Base-by-base conservation (phyloP, 1,139 yeast species). In the Suhomyces bokatorum region DNA sequence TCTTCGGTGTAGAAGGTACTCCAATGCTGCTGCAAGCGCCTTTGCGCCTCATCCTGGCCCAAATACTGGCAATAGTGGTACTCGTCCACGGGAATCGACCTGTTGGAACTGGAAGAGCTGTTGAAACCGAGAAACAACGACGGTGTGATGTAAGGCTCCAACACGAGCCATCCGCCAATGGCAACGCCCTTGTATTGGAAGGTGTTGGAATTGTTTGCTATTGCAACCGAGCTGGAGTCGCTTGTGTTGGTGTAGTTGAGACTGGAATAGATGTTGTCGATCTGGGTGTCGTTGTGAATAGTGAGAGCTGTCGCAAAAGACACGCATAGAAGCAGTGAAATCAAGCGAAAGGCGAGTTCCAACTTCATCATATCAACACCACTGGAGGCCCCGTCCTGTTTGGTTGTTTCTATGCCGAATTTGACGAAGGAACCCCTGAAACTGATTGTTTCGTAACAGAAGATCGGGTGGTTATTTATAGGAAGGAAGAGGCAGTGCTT, bases 131-230 rank as follows among this genome's bases (percentile, higher is more conserved):
- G 69, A 51, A 79, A 82, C 16, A 83, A 58, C 2, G 83, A 73
- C 2, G 88, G 87, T 0, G 85, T 81, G 49, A 83, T 82, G 54
- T 71, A 83, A 2, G 87, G 87, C 54, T 82, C 87, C 6, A 82
- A 63, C 1, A 82, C 81, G 15, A 82, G 64, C 87, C 87, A 82
- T 14, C 87, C 87, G 35, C 87, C 88, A 8, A 82, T 55, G 22
- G 80, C 75, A 16, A 82, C 78, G 37, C 87, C 88, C 46, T 67
- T 49, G 45, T 64, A 61, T 38, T 65, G 64, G 51, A 67, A 68
- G 33, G 50, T n/a, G 34, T 55, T 49, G 10, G 66, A 48, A 24
- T 53, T 55, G 32, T 11, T 11, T 8, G 35, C 28, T 17, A 38
- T 34, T 9, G 36, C 30, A 1, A 33, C 13, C 17, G 35, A 16